Evolutionary conservation across 208 protist species (phyloP).

Genomic region (Strigomonas oncopelti): DNA sequence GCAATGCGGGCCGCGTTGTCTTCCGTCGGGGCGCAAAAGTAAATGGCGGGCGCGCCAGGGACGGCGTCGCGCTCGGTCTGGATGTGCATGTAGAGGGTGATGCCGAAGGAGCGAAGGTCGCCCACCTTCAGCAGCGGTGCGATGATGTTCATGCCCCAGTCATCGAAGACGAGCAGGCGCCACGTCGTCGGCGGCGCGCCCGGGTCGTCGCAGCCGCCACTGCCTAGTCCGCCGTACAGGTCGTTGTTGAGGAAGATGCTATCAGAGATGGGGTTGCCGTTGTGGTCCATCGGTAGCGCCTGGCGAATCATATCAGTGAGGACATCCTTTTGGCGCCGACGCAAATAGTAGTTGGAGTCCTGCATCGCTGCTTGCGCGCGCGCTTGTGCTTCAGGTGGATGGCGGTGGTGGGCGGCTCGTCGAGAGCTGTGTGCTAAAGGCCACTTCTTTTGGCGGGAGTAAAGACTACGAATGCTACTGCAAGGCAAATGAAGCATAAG

Average conservation of each 20-base stretch:
- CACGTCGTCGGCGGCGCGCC: constrained; percentile 47
- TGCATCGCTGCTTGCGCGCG: no score
- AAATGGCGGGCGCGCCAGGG: constrained; percentile 84
- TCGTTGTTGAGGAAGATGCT: not conserved
- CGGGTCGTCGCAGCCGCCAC: constrained; percentile 13
- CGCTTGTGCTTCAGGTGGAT: no score
- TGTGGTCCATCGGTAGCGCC: constrained; percentile 49
- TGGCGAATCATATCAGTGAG: constrained; percentile 68
- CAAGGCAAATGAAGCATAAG: no score
- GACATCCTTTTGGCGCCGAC: constrained; percentile 60
- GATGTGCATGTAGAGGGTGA: constrained; percentile 89
- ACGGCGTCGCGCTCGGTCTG: constrained; percentile 75
- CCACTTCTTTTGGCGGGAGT: no score
- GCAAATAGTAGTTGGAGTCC: constrained; percentile 48
- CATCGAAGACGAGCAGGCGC: constrained; percentile 88
- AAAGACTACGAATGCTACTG: no score
- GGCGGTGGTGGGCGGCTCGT: no score
- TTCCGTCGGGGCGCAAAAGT: constrained; percentile 85
- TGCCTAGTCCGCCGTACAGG: constrained; percentile 7
- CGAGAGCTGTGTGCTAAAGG: no score
- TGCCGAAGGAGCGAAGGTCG: constrained; percentile 80
- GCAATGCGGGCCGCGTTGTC: constrained; percentile 80
- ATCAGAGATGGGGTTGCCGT: constrained; percentile 34
- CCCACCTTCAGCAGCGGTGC: constrained; percentile 84
- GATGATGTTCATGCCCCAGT: constrained; percentile 83